phyloP scores from a whole-genome alignment of 306 rosid genomes.

The Mimosa pudica region DNA sequence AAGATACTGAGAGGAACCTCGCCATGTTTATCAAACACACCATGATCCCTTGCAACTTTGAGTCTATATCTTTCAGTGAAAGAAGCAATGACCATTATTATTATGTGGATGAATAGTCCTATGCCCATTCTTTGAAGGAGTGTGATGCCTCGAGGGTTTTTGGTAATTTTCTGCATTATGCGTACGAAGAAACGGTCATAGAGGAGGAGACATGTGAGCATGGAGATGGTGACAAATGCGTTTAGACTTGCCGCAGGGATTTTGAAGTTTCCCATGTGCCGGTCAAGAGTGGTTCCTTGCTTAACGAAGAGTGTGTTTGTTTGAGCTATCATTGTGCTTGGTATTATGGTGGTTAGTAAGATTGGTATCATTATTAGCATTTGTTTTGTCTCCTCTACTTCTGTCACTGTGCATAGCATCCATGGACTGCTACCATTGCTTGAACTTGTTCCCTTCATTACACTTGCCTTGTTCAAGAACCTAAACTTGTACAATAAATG shows the following conservation, averaged over 20 bases:
- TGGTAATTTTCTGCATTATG: conserved; percentile 46
- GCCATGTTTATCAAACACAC: conserved; percentile 35
- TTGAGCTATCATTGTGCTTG: conserved; percentile 66
- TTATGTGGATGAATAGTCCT: conserved; percentile 60
- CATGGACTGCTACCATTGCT: conserved; percentile 48
- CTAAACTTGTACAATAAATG: conserved; percentile 30
- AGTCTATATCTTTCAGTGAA: conserved; percentile 60
- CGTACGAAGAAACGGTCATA: conserved; percentile 68
- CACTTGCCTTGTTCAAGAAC: conserved; percentile 73
- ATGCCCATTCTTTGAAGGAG: conserved; percentile 75
- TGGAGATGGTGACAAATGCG: conserved; percentile 71
- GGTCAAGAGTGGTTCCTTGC: conserved; percentile 79
- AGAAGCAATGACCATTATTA: conserved; percentile 61
- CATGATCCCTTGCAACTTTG: conserved; percentile 44
- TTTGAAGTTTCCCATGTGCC: conserved; percentile 66
- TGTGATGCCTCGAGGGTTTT: conserved; percentile 81
- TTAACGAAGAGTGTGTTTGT: conserved; percentile 64
- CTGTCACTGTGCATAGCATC: conserved; percentile 70
- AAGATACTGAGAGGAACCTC: conserved; percentile 71
- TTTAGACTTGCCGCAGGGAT: conserved; percentile 71
- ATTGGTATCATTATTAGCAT: conserved; percentile 78
- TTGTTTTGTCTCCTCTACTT: conserved; percentile 88
- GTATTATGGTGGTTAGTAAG: conserved; percentile 63
- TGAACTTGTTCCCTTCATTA: conserved; percentile 44
- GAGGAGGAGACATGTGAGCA: conserved; percentile 65